Conservation (phyloP, 192 early-diverging fungal genomes). For the Coemansia sp. region DNA sequence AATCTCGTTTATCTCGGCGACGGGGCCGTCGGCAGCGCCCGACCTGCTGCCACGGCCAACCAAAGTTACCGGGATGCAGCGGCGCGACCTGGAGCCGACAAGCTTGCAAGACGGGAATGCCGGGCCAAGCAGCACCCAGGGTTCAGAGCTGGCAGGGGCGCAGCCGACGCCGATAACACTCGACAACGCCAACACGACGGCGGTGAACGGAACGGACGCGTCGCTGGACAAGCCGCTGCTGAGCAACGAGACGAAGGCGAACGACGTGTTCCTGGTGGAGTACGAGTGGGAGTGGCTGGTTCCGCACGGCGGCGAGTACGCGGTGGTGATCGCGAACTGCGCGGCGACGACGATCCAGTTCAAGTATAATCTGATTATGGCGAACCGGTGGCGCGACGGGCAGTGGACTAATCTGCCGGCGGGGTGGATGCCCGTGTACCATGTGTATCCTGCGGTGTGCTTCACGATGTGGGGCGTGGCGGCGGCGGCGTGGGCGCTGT, state of each 20-base stretch:
- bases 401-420: conserved; percentile 45
- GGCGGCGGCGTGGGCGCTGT: conserved; percentile 11
- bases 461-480: conserved; percentile 37
- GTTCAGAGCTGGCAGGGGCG: too few species aligned
- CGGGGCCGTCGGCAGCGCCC: conserved; percentile 11
- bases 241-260: conserved; percentile 26
- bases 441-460: conserved; percentile 25
- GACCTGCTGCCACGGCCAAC: conserved; percentile 20
- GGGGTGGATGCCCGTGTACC: conserved; percentile 49
- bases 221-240: conserved; percentile 19
- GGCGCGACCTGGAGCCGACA: background rate
- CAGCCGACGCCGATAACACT: background rate
- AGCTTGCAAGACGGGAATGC: background rate
- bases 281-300: conserved; percentile 53
- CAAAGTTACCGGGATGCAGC: conserved; percentile 25
- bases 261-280: conserved; percentile 48
- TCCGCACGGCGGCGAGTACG: conserved; percentile 41
- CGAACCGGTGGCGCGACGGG: conserved; percentile 43
- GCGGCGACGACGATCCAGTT: conserved; percentile 49
- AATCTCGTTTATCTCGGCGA: conserved; percentile 38
- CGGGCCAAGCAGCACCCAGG: background rate
- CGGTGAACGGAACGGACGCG: background rate
- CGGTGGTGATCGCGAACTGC: conserved; percentile 49
- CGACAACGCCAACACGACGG: background rate
- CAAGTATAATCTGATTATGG: conserved; percentile 53